These are phyloP conservation scores for Helotiales sp. DNA, from an alignment of 2,329 filamentous ascomycete genomes.

Conservation along the genomic window DNA sequence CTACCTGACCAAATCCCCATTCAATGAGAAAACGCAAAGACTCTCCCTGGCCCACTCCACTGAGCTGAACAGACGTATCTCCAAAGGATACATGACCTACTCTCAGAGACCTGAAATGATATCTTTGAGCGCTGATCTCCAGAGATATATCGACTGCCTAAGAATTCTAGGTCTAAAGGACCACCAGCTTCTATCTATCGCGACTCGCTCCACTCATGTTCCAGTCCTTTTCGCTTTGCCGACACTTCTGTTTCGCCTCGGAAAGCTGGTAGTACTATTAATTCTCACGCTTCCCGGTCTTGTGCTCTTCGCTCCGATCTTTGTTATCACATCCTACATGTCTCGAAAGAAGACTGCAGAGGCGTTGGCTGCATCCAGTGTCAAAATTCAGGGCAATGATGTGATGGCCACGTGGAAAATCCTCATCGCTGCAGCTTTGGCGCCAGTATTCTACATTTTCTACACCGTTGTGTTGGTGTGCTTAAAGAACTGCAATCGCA, in stretches of 20 bases:
- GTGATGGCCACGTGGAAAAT: slow-evolving; percentile 95
- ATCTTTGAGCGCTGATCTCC: slow-evolving; percentile 72
- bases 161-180: slow-evolving; percentile 85
- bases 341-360: slow-evolving; percentile 73
- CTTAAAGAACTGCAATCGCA: slow-evolving; percentile 77
- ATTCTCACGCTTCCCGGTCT: slow-evolving; percentile 85
- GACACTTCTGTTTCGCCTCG: slow-evolving; percentile 77
- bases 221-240: slow-evolving; percentile 75
- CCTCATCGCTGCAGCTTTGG: slow-evolving; percentile 79
- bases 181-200: slow-evolving; percentile 69
- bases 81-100: slow-evolving; percentile 83
- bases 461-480: slow-evolving; percentile 77
- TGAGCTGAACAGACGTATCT: slow-evolving; percentile 87
- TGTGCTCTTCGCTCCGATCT: slow-evolving; percentile 84
- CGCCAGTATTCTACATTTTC: slow-evolving; percentile 78
- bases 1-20: slow-evolving; percentile 78
- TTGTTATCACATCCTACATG: slow-evolving; percentile 81
- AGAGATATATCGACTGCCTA: slow-evolving; percentile 83
- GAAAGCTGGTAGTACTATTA: slow-evolving; percentile 76
- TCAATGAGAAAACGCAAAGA: slow-evolving; percentile 52
- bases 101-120: slow-evolving; percentile 86
- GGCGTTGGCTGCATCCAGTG: slow-evolving; percentile 82
- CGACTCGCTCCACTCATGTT: slow-evolving; percentile 76
- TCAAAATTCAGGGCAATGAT: slow-evolving; percentile 86
- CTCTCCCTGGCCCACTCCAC: slow-evolving; percentile 88